These are phyloP conservation scores for Oryza meridionalis DNA, from an alignment of 176 grass and related monocot species.

Conservation along the genomic window DNA sequence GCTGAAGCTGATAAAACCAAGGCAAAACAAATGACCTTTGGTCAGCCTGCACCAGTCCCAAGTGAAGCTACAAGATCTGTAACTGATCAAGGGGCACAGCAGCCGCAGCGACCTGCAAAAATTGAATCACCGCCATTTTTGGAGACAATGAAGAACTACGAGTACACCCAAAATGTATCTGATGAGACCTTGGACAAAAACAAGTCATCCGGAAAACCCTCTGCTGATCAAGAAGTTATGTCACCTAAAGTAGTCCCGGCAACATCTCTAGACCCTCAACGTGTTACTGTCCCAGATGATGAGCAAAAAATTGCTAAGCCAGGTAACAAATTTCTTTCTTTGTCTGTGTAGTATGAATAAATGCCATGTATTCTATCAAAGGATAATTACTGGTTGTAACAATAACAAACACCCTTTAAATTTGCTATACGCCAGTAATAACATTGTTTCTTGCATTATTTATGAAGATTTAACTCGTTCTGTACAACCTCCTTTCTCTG, in stretches of 20 bases:
- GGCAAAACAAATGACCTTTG: background rate
- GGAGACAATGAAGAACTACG: background rate
- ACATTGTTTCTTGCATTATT: slow-evolving; percentile 19
- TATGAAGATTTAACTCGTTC: slow-evolving; percentile 22
- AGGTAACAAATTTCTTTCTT: slow-evolving; percentile 30
- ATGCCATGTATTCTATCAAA: background rate
- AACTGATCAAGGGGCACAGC: slow-evolving; percentile 1
- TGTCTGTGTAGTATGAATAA: background rate
- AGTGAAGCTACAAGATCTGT: background rate
- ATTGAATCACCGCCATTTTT: background rate
- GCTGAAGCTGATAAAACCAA: background rate
- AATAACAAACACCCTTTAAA: background rate
- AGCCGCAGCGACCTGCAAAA: background rate
- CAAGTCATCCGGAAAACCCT: slow-evolving; percentile 17
- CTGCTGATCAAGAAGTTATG: slow-evolving; percentile 4
- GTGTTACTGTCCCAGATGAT: background rate
- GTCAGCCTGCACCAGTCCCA: background rate
- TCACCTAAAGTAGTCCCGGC: background rate
- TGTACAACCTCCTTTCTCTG: background rate
- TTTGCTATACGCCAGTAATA: background rate
- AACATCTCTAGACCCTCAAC: background rate
- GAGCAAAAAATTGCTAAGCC: background rate
- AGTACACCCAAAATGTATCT: background rate
- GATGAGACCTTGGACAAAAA: background rate
- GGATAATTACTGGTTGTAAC: background rate